These are phyloP conservation scores for Isabelozyma pseudorhagii DNA, from an alignment of 805 yeast species.

Conservation along the genomic window DNA sequence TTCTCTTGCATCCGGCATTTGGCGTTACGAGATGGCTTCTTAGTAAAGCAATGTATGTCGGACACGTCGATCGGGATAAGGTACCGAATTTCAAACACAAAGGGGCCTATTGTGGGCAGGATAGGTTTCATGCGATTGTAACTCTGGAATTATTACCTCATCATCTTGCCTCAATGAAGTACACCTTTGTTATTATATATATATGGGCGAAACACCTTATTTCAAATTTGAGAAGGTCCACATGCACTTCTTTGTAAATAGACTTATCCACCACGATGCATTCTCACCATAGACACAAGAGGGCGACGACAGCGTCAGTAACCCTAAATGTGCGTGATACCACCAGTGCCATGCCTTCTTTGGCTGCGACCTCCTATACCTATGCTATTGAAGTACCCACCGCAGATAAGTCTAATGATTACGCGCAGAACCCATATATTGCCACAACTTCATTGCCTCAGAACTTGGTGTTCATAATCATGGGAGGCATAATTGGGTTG, in stretches of 20 bases:
- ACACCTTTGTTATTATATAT: too few relatives aligned
- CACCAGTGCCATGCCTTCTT: neutral
- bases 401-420: slow-evolving; percentile 13
- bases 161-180: too few relatives aligned
- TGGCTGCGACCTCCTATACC: slow-evolving; percentile 1
- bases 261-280: neutral
- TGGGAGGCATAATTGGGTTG: slow-evolving; percentile 32
- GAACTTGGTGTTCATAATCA: slow-evolving; percentile 42
- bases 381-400: slow-evolving; percentile 6
- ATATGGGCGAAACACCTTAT: neutral
- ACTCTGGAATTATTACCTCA: too few relatives aligned
- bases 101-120: neutral
- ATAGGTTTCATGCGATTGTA: neutral
- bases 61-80: neutral
- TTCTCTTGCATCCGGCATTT: neutral
- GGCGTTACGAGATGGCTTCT: neutral
- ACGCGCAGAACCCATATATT: slow-evolving; percentile 29
- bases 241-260: neutral
- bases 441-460: slow-evolving; percentile 18
- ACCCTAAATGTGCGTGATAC: neutral
- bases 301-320: neutral
- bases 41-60: neutral
- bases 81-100: neutral
- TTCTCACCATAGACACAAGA: neutral
- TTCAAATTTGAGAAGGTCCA: neutral